phyloP scores from a whole-genome alignment of 345 rosid genomes.

The Salix dunnii region DNA sequence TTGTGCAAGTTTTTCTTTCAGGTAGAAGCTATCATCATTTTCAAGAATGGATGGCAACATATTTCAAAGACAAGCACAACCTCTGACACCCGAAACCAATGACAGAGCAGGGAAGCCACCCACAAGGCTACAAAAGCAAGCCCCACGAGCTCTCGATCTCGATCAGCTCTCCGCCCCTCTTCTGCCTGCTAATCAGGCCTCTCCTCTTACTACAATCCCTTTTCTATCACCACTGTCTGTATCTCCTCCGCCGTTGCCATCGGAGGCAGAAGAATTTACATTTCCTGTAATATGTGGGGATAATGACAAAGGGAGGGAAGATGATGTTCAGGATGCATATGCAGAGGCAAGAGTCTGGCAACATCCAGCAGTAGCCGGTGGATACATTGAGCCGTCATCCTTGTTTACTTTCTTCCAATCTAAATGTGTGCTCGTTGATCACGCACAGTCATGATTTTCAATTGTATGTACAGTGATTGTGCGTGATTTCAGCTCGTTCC shows the following conservation, averaged over 20 bases:
- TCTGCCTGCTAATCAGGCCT: not conserved
- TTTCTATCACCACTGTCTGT: slow-evolving; percentile 48
- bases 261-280: slow-evolving; percentile 20
- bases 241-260: slow-evolving; percentile 27
- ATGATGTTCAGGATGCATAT: not conserved
- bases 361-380: slow-evolving; percentile 16
- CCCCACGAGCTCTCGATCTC: slow-evolving; percentile 44
- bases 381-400: slow-evolving; percentile 28
- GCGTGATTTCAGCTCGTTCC: not conserved
- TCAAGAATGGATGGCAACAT: slow-evolving; percentile 12
- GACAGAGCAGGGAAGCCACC: slow-evolving; percentile 38
- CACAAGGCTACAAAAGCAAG: slow-evolving; percentile 60
- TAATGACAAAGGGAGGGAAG: not conserved
- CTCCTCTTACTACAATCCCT: slow-evolving; percentile 38
- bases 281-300: slow-evolving; percentile 5
- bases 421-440: slow-evolving; percentile 46
- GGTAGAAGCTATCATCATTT: not conserved
- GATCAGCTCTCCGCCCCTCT: slow-evolving; percentile 10
- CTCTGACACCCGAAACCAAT: slow-evolving; percentile 2
- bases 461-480: not conserved
- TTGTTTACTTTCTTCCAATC: slow-evolving; percentile 38
- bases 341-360: not conserved
- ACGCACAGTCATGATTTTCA: slow-evolving; percentile 13
- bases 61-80: slow-evolving; percentile 12
- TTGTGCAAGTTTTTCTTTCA: too few relatives aligned